Percentiles rank a stretch among this genome's conserved stretches.
Conservation (phyloP, 441 rosid genomes). For the Gossypium schwendimanii region DNA sequence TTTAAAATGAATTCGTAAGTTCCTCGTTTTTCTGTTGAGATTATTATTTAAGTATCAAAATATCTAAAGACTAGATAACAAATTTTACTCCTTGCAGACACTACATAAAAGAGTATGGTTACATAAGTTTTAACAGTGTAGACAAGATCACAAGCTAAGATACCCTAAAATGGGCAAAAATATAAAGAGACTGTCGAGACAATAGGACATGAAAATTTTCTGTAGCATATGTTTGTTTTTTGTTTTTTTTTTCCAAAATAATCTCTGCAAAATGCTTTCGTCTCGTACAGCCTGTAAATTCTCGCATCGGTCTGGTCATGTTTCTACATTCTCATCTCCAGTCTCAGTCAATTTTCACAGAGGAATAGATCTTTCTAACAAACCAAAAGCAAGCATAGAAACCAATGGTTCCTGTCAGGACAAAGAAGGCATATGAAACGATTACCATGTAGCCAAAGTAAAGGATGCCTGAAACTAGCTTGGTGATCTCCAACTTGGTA, state of each 20-base stretch:
- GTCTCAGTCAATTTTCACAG: conserved; percentile 78
- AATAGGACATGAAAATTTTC: not conserved
- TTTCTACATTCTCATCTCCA: conserved; percentile 3
- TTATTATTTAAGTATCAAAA: conserved; percentile 2
- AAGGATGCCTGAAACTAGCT: conserved; percentile 78
- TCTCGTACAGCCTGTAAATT: not conserved
- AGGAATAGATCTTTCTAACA: conserved; percentile 83
- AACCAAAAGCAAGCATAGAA: conserved; percentile 97
- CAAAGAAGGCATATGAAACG: conserved; percentile 78
- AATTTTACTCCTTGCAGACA: not conserved
- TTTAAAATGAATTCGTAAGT: not conserved
- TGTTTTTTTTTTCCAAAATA: not conserved
- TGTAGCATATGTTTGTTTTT: not conserved
- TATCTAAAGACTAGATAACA: not conserved
- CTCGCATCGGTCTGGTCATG: not conserved
- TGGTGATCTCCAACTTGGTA: conserved; percentile 87
- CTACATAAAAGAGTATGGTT: conserved; percentile 5
- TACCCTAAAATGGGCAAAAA: conserved; percentile 8
- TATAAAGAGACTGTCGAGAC: not conserved
- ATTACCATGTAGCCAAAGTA: conserved; percentile 89
- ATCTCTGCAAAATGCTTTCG: not conserved
- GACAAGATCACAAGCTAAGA: conserved; percentile 5
- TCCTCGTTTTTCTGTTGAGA: not conserved
- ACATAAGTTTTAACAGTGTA: not conserved
- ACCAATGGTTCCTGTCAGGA: conserved; percentile 83